phyloP scores from a whole-genome alignment of 257 asterid species.

The Sherardia arvensis region DNA sequence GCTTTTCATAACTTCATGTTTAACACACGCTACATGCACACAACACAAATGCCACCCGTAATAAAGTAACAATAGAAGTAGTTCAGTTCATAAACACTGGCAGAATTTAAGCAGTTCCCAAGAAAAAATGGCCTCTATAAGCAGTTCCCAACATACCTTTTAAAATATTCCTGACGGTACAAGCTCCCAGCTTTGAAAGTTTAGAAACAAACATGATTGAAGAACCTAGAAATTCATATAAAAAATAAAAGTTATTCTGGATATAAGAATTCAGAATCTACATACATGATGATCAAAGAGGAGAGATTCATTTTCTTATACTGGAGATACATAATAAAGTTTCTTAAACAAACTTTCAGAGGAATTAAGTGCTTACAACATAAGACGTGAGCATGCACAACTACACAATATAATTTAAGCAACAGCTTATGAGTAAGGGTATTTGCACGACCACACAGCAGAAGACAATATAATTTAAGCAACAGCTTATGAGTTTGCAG shows the following conservation, averaged over 20 bases:
- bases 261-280: neutral
- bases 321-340: neutral
- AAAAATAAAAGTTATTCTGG: neutral
- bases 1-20: neutral
- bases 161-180: constrained; percentile 13
- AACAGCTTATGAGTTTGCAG: no score
- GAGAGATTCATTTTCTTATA: neutral
- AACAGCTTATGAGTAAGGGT: no score
- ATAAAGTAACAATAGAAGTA: neutral
- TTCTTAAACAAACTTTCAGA: no score
- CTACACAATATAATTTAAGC: no score
- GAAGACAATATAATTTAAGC: no score
- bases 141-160: constrained; percentile 16
- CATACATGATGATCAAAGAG: neutral
- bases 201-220: constrained; percentile 17
- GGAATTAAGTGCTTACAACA: no score
- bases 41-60: neutral
- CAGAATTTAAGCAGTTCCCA: neutral
- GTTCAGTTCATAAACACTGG: neutral
- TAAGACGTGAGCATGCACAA: no score
- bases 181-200: constrained; percentile 19
- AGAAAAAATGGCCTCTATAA: neutral
- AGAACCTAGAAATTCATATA: neutral
- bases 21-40: neutral
- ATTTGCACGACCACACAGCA: no score